Evolutionary conservation across 148 eudicot genomes (phyloP), one percentile per base, ranked within the genome.

Genomic region (Spergularia marina): DNA sequence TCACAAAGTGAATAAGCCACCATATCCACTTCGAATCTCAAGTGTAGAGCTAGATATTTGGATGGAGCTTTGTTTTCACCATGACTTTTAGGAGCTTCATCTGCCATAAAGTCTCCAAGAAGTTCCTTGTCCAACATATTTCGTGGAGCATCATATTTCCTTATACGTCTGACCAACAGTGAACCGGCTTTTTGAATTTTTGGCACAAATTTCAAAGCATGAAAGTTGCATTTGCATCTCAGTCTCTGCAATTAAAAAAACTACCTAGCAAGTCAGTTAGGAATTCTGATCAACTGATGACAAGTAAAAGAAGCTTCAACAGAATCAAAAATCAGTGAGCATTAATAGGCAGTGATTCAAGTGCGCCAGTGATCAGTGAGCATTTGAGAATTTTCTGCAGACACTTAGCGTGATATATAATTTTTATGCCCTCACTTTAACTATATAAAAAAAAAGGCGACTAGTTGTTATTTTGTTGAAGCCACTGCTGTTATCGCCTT

Each of bases 211-310:
- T 83, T 94, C 68, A 94, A 73, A 40, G 97, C 94, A 73, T 95
- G 97, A 78, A 90, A 92, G 80, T 95, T 95, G 78, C 98, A 95
- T 84, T 94, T 95, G 85, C 98, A 94, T 83, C 98, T 90, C 74
- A 94, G 70, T 78, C 79, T 87, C 98, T 91, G 93, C 78, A 84
- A 74, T 49, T 59, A 56, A 75, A 77, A 14, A 51, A 25, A 62
- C 58, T 51, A 4, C 36, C 36, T 30, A 56, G 75, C 67, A 75
- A 49, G 41, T 39, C 13, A n/a, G 60, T 13, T 61, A 15, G 12
- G 59, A 72, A 55, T 13, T 57, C 16, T 18, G 58, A 62, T 57
- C 54, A 75, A 41, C 16, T 41, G 44, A 53, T 40, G 75, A 55
- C 36, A 30, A 30, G 36, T 30, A 30, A 30, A 30, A 30, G 36